Percentiles rank a stretch among this genome's conserved stretches.
These are phyloP conservation scores for Colletotrichum incanum DNA, from an alignment of 2,329 filamentous ascomycete genomes.

Conservation along the genomic window DNA sequence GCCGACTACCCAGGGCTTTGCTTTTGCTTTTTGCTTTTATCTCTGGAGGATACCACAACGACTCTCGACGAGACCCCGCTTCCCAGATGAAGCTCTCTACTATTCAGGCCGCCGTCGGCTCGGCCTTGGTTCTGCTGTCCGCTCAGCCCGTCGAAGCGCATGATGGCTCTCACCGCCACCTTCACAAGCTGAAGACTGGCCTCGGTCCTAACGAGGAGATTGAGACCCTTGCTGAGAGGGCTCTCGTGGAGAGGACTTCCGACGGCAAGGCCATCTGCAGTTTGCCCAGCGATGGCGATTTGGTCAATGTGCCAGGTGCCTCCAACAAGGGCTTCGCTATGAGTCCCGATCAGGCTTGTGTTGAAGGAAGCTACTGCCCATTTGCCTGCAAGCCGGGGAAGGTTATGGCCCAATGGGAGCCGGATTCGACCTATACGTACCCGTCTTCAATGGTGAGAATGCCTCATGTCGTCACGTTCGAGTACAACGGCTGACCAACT, in stretches of 20 bases:
- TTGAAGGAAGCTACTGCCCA: conserved; percentile 79
- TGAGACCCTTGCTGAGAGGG: conserved; percentile 34
- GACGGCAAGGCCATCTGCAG: conserved; percentile 62
- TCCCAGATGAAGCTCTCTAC: conserved; percentile 68
- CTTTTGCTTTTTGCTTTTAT: conserved; percentile 16
- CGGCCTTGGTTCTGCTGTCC: conserved; percentile 64
- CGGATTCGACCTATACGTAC: conserved; percentile 77
- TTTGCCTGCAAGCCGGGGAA: conserved; percentile 83
- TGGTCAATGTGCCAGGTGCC: conserved; percentile 75
- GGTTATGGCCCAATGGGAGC: conserved; percentile 86
- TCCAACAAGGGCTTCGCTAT: conserved; percentile 85
- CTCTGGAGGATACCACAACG: conserved; percentile 29
- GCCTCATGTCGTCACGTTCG: conserved; percentile 24
- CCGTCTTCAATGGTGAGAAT: conserved; percentile 77
- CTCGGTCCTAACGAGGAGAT: conserved; percentile 10
- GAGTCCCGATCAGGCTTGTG: conserved; percentile 81
- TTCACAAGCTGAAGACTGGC: conserved; percentile 42
- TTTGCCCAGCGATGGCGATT: conserved; percentile 77
- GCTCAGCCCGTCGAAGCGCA: conserved; percentile 57
- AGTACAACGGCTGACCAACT: conserved; percentile 10
- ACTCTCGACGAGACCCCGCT: conserved; percentile 40
- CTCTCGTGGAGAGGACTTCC: conserved; percentile 50
- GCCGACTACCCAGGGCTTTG: conserved; percentile 17
- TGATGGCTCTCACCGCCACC: conserved; percentile 59
- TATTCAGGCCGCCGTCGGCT: conserved; percentile 65